Conservation (phyloP, 148 eudicot genomes). For the Polygonum aviculare region DNA sequence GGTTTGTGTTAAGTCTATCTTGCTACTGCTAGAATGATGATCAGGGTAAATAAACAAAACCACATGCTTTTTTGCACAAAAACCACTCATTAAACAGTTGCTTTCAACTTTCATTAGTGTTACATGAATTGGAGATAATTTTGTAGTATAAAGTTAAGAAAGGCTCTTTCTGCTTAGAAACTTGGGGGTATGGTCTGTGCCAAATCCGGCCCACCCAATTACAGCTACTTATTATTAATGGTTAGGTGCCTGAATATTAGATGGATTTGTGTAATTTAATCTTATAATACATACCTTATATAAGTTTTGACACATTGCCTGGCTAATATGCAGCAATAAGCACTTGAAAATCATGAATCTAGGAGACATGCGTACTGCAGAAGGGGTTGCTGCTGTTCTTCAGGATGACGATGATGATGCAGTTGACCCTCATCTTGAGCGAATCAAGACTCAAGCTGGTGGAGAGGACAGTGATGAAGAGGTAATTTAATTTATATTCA, state of each 20-base stretch:
- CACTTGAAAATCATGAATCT: conserved; percentile 71
- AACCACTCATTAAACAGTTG: background rate
- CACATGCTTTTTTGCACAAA: background rate
- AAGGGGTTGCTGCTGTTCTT: conserved; percentile 61
- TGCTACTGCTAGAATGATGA: background rate
- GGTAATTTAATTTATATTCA: conserved; percentile 23
- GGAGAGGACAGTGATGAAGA: conserved; percentile 93
- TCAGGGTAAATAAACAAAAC: background rate
- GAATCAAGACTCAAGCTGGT: conserved; percentile 66
- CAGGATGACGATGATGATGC: conserved; percentile 61
- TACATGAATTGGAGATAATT: background rate
- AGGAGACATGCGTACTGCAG: conserved; percentile 31
- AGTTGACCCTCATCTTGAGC: conserved; percentile 89
- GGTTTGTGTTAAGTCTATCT: conserved; percentile 24
- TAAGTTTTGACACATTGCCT: conserved; percentile 7
- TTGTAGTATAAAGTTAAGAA: background rate
- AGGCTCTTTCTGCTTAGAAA: background rate
- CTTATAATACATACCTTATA: background rate
- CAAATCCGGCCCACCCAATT: too few relatives aligned
- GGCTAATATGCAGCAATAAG: conserved; percentile 48
- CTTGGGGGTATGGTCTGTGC: too few relatives aligned
- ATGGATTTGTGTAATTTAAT: background rate
- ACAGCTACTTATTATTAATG: background rate
- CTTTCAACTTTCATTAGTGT: background rate
- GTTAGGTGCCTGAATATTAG: background rate